Percentiles rank a stretch among this genome's conserved stretches.
Conservation (phyloP, 352 stramenopile species). For the Phytopythium chamaehyphon region DNA sequence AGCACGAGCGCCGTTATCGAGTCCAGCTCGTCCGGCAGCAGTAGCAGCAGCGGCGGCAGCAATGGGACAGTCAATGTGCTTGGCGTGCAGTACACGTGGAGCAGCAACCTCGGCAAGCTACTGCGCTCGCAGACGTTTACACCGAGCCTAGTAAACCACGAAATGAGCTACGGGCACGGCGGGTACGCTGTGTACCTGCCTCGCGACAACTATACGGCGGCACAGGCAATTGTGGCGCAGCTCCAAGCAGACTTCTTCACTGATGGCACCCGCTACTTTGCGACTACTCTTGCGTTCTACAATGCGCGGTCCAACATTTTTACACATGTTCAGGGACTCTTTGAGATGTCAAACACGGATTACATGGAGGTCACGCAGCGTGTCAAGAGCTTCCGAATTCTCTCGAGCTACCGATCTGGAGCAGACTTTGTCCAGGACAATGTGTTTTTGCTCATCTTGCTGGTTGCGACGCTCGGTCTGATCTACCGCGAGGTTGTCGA, state of each 20-base stretch:
- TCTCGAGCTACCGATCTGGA: conserved; percentile 42
- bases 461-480: conserved; percentile 44
- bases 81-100: conserved; percentile 42
- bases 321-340: conserved; percentile 59
- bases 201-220: conserved; percentile 62
- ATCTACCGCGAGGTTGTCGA: conserved; percentile 51
- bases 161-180: conserved; percentile 71
- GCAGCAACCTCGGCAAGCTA: conserved; percentile 28
- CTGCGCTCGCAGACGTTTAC: conserved; percentile 69
- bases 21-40: conserved; percentile 4
- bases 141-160: conserved; percentile 54
- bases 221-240: conserved; percentile 30
- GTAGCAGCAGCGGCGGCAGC: conserved; percentile 6
- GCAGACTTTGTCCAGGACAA: conserved; percentile 46
- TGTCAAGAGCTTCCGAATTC: conserved; percentile 71
- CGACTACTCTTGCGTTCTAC: conserved; percentile 59
- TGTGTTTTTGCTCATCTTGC: conserved; percentile 56
- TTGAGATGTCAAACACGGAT: conserved; percentile 76
- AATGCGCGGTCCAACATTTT: conserved; percentile 80
- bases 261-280: conserved; percentile 64
- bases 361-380: conserved; percentile 70
- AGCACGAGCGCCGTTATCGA: conserved; percentile 13
- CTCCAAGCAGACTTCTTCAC: conserved; percentile 57
- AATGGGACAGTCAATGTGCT: conserved; percentile 9
- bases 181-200: conserved; percentile 70